Conservation (phyloP, 192 early-diverging fungal species). For the Kappamyces sp. region DNA sequence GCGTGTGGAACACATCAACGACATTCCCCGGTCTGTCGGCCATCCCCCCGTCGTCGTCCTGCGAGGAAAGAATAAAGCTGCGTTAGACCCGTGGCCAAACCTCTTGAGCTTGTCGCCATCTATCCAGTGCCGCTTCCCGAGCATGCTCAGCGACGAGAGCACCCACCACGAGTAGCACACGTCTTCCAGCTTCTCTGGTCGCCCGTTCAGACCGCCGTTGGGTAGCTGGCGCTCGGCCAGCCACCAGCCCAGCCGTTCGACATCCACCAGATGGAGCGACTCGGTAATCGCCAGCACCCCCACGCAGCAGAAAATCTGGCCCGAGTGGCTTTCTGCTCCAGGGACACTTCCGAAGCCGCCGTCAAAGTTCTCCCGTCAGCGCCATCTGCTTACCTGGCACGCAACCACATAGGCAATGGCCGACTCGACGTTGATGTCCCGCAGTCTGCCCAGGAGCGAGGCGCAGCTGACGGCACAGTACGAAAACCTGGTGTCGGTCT, state of each 20-base stretch:
- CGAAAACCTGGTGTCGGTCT: conserved; percentile 89
- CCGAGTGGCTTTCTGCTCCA: conserved; percentile 89
- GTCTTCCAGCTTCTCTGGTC: conserved; percentile 94
- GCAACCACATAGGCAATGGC: conserved; percentile 64
- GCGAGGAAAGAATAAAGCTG: conserved; percentile 4
- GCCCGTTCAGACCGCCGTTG: conserved; percentile 90
- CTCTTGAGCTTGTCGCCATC: conserved; percentile 59
- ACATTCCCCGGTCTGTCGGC: conserved; percentile 88
- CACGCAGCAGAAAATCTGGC: conserved; percentile 86
- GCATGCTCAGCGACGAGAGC: conserved; percentile 74
- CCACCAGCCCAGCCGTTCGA: conserved; percentile 86
- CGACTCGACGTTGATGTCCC: conserved; percentile 56
- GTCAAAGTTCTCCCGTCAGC: conserved; percentile 69
- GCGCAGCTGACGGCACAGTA: conserved; percentile 77
- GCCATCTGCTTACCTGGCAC: conserved; percentile 41
- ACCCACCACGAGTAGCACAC: conserved; percentile 99
- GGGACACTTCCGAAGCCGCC: conserved; percentile 89
- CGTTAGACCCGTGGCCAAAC: conserved; percentile 81
- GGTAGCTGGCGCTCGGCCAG: conserved; percentile 86
- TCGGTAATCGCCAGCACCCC: conserved; percentile 80
- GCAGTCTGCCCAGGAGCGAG: conserved; percentile 67
- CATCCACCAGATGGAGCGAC: conserved; percentile 70
- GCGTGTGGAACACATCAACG: conserved; percentile 93
- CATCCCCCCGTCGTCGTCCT: conserved; percentile 81
- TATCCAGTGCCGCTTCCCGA: conserved; percentile 83